Base-by-base conservation (phyloP, 805 yeast genomes). In the Zygoascus flipseniorum region DNA sequence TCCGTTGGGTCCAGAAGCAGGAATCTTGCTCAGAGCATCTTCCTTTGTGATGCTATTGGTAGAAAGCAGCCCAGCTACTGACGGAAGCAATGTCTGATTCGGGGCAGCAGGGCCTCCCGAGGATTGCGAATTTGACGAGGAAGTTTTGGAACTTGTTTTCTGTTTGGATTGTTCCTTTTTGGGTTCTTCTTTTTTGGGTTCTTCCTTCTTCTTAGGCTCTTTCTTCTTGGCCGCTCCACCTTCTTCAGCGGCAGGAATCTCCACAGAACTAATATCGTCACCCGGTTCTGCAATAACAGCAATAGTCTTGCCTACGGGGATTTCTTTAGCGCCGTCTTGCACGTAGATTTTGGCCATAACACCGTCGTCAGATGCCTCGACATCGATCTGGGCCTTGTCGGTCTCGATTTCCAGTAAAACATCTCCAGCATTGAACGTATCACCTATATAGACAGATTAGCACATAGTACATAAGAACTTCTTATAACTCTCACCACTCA, bases 361-460 rank as follows among this genome's bases (percentile, higher is more conserved):
- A 52, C 98, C 99, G 64, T 93, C 98, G 62, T 92, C 99, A 59
- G 78, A 88, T 2, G 97, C 93, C 73, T 92, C 98, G 59, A 90
- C 93, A 71, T 92, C 96, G 90, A 92, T 92, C 62, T 89, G 86
- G 44, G 98, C 97, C 76, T 92, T 92, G 73, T 92, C 99, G 57
- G 99, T 93, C 75, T 93, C 99, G 58, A 93, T 84, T 71, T 93
- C 99, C 55, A 97, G 96, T 65, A 93, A 79, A 43, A 93, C 84
- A 88, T 93, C 98, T 20, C 99, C 99, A 8, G 95, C 78, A 32
- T 73, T 65, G 70, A 85, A 92, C 3, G 75, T 52, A 3, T 87
- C 93, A 31, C 47, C 85, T 39, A 69, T 56, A 37, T 3, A 8
- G 18, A 31, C 18, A 23, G 28, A 31, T 35, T 44, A 44, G 50